Evolutionary conservation across 192 early-diverging fungal genomes (phyloP), one percentile per base, ranked within the genome.

Genomic region (Podila verticillata): DNA sequence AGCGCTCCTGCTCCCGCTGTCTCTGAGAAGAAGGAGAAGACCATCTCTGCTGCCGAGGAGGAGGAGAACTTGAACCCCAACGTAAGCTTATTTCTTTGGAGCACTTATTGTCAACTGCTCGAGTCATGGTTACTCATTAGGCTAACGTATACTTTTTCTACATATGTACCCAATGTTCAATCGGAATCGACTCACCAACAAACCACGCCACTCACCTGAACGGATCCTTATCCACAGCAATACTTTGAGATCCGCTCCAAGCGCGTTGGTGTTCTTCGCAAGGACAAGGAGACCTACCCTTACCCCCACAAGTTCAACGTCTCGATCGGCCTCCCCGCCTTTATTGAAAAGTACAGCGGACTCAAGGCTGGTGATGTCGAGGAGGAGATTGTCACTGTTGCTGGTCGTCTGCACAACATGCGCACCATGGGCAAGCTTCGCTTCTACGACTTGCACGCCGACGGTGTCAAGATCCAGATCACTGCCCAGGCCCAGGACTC

Each of bases 231-330:
- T 30, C 12, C 34, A 60, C 81, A 90, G 89, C 92, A 95, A 91
- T 95, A 98, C 92, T 99, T 99, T 91, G 98, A 99, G 87, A 92
- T 97, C 83, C 92, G 98, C 70, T 93, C 90, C 71, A 93, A 93
- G 87, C 87, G 87, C n/a, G 88, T 99, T 68, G 88, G 88, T 65
- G 89, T 93, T 88, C 86, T 98, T 72, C 93, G 96, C 70, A 89
- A 89, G 77, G 89, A 89, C 63, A 84, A 93, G 67, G 87, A 91
- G 47, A 95, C 96, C 71, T 93, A 94, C 75, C 97, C 98, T 59
- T 99, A 99, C 82, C 98, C 98, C 61, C 93, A 99, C 92, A 99
- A 99, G 91, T 99, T 97, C 92, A 84, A 96, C 56, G 96, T 98
- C 29, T 85, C 87, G 57, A 89, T 95, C 72, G 94, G 93, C 15